These are phyloP conservation scores for Kluyveromyces sp. DNA, from an alignment of 1,139 yeast species.

Conservation along the genomic window DNA sequence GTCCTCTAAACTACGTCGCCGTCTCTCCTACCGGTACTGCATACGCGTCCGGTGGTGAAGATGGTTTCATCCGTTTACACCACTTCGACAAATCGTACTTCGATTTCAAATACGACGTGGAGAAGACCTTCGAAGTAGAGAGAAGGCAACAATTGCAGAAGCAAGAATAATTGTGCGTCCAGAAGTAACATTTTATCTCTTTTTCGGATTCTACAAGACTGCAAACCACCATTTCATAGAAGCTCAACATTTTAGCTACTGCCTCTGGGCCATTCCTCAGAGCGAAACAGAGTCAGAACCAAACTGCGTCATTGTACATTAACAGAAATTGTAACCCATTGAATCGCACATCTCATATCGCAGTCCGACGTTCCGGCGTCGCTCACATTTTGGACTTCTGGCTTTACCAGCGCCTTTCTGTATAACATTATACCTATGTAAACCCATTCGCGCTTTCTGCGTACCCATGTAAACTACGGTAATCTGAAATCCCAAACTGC, in stretches of 20 bases:
- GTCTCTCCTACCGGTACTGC: slow-evolving; percentile 93
- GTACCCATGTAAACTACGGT: background rate
- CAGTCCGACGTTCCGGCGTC: background rate
- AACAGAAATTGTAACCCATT: background rate
- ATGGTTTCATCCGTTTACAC: slow-evolving; percentile 93
- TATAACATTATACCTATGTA: background rate
- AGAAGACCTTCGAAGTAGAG: slow-evolving; percentile 58
- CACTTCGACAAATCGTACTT: slow-evolving; percentile 86
- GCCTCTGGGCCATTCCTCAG: background rate
- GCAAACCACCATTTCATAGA: background rate
- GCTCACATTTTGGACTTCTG: too few species aligned
- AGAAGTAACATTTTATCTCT: background rate
- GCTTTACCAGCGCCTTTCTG: too few species aligned
- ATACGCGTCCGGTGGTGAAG: slow-evolving; percentile 96
- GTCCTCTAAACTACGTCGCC: slow-evolving; percentile 91
- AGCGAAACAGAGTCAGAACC: background rate
- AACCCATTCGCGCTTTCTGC: background rate
- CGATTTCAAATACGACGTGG: slow-evolving; percentile 89
- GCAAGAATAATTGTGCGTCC: slow-evolving; percentile 1
- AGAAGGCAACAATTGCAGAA: slow-evolving; percentile 14
- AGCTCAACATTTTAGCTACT: background rate
- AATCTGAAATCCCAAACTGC: too few species aligned
- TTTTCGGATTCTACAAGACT: background rate
- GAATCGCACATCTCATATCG: background rate
- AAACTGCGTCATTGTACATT: slow-evolving; percentile 1